phyloP scores from a whole-genome alignment of 768 basidiomycete species.

The Butyriboletus loyo region DNA sequence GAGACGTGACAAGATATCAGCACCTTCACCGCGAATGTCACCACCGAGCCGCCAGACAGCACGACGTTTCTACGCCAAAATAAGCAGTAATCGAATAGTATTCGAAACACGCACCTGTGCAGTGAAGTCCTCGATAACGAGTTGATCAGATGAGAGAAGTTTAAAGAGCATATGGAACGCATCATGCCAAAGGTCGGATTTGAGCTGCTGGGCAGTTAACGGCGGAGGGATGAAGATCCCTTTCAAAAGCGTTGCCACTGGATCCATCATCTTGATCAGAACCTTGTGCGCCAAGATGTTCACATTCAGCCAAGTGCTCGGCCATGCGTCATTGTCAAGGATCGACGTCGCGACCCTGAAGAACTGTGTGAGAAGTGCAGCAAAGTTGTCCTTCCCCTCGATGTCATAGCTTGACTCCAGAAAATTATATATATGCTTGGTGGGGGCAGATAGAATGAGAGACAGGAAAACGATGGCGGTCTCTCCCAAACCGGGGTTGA shows the following conservation, averaged over 20 bases:
- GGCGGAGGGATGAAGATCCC: constrained; percentile 76
- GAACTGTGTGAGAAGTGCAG: constrained; percentile 65
- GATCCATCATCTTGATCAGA: constrained; percentile 84
- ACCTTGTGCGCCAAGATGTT: constrained; percentile 86
- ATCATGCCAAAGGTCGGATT: constrained; percentile 76
- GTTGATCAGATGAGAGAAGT: constrained; percentile 83
- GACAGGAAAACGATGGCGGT: constrained; percentile 81
- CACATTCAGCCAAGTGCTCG: constrained; percentile 87
- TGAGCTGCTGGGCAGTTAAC: constrained; percentile 62
- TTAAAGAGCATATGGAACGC: constrained; percentile 80
- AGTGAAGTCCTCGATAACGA: constrained; percentile 92
- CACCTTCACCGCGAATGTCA: constrained; percentile 91
- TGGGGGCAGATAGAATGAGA: constrained; percentile 75
- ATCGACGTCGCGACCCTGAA: constrained; percentile 83
- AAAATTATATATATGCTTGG: constrained; percentile 72
- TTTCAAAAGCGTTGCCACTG: constrained; percentile 73
- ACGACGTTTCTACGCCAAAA: constrained; percentile 69
- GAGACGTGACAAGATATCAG: constrained; percentile 68
- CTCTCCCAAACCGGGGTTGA: constrained; percentile 81
- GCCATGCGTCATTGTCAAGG: constrained; percentile 84
- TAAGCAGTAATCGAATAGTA: constrained; percentile 4
- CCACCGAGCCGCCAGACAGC: constrained; percentile 96
- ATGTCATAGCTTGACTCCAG: constrained; percentile 81
- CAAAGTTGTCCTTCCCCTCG: constrained; percentile 81
- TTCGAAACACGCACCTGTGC: constrained; percentile 61